Evolutionary conservation across 1,139 yeast species (phyloP), one percentile per base, ranked within the genome.

Genomic region (Ogataea hybrid): DNA sequence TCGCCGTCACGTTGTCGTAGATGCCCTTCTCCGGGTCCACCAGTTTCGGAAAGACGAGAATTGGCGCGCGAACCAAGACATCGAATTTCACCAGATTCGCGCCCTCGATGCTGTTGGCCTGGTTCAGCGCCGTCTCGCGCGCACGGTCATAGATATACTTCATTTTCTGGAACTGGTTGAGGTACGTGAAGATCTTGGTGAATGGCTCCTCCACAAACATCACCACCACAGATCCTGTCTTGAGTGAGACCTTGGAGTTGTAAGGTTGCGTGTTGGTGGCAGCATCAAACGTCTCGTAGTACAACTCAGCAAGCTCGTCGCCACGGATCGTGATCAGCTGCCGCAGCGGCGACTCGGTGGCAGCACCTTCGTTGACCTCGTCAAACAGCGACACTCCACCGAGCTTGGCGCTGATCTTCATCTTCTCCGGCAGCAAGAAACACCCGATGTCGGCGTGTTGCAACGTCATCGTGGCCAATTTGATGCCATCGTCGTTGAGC

Each of bases 101-200:
- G 49, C 71, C 73, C 43, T 83, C 82, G 39, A 83, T 77, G 54
- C 75, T 85, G 43, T 67, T 73, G 2, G 90, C 89, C 57, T 80
- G 83, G 43, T 77, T 70, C 58, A 80, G 69, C 0, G 97, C 97
- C 10, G 90, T 87, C 54, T 84, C 88, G 48, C 98, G 75, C 0
- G 97, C 95, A 14, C 77, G 70, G 56, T 92, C 98, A 61, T 84
- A 92, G 12, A 90, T 71, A 2, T 80, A 79, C 62, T 92, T 92
- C 96, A 92, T 88, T 53, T 77, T 77, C 47, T 81, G 84, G 58
- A 94, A 86, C 54, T 85, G 85, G 51, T 78, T 78, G 54, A 88
- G 67, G 56, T 81, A 90, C 25, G 75, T 71, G 32, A 84, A 60
- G 9, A 92, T 75, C 50, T 82, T 76, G 32, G 81, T 73, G 51